Evolutionary conservation across 176 grass and related monocot species (phyloP).

Genomic region (Carex kokanica): DNA sequence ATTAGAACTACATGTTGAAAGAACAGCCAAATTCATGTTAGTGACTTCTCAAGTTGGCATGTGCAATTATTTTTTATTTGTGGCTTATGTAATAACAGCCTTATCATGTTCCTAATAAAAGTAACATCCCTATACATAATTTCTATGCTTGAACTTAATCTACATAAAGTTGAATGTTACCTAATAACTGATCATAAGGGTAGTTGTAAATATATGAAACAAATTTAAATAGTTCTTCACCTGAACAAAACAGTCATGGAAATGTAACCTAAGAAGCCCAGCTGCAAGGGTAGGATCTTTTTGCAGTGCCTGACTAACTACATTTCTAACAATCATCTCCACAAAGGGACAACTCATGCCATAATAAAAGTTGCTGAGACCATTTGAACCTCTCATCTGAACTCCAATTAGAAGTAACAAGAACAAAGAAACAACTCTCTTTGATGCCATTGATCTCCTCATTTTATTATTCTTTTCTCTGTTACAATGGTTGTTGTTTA

Average conservation of each 20-base stretch:
- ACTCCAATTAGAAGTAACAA: conserved; percentile 32
- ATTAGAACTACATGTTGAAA: not conserved
- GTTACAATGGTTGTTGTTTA: not conserved
- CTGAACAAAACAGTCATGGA: conserved; percentile 99
- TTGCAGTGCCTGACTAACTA: conserved; percentile 43
- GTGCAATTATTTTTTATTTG: not conserved
- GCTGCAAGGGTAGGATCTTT: conserved; percentile 59
- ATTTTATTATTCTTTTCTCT: not conserved
- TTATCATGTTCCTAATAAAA: not conserved
- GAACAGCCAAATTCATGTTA: conserved; percentile 13
- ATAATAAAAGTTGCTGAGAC: conserved; percentile 67
- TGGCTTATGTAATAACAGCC: not conserved
- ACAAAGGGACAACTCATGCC: conserved; percentile 75
- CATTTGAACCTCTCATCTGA: conserved; percentile 30
- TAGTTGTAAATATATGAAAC: not conserved
- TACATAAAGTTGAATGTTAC: not conserved
- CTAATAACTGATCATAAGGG: not conserved
- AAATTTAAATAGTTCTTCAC: conserved; percentile 10
- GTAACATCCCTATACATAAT: not conserved
- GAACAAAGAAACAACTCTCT: conserved; percentile 34
- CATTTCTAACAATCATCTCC: conserved; percentile 45
- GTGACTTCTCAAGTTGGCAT: not conserved
- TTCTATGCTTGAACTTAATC: not conserved
- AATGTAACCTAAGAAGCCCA: conserved; percentile 71
- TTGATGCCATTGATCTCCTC: conserved; percentile 23